Evolutionary conservation across 805 yeast genomes (phyloP), one percentile per base, ranked within the genome.

Genomic region (Komagataella kurtzmanii): DNA sequence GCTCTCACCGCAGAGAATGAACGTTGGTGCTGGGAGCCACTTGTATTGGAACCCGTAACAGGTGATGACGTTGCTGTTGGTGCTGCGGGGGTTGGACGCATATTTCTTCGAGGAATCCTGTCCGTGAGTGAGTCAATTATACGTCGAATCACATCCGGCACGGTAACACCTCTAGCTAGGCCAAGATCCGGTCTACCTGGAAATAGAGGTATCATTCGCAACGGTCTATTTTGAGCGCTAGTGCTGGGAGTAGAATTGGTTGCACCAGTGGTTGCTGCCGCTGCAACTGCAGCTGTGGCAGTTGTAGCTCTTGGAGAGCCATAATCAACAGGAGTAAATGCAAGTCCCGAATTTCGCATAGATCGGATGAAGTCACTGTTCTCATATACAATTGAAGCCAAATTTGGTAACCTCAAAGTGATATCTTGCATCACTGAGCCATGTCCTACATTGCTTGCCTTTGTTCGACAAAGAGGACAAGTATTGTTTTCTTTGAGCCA

Each of bases 381-480:
- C 24, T 61, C 65, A 49, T 64, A 58, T 10, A 67, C 60, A 49
- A 67, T 62, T 19, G 60, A 54, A 1, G 71, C 70, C 55, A 65
- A 61, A 52, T 65, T 68, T 10, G 68, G 75, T 51, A 62, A 58
- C 24, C 63, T 62, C 51, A 68, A 65, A 7, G 70, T 65, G 10
- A 68, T 66, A 6, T 53, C 55, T 51, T 56, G 40, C 47, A 48
- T 46, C 8, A 48, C 54, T 10, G 54, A 53, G 47, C 48, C 50
- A 23, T 46, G 56, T 45, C 45, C 50, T 45, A 47, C 54, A n/a
- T 52, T 47, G 21, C 54, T 24, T 18, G 51, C 69, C 18, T 74
- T 69, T 17, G 71, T 71, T 53, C 98, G 79, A 63, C 99, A 91
- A 48, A 91, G 66, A 0, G 99, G 99, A 63, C 98, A 90, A 2